phyloP scores from a whole-genome alignment of 305 asterid genomes.

The Withania somnifera region DNA sequence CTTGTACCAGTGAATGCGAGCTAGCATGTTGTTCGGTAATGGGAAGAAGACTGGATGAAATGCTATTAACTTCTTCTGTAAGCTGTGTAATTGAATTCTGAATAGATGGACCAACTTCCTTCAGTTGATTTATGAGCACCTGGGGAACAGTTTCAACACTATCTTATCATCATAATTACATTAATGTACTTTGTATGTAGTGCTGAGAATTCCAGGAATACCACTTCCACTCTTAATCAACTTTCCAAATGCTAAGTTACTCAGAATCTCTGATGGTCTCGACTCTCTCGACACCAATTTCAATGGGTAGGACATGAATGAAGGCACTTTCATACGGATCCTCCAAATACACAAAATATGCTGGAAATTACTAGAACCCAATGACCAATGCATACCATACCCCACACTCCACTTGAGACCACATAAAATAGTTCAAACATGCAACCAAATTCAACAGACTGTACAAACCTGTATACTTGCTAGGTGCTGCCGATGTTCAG shows the following conservation, averaged over 20 bases:
- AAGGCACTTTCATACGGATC: neutral
- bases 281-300: neutral
- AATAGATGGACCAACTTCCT: conserved; percentile 91
- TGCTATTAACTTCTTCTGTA: conserved; percentile 68
- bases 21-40: conserved; percentile 32
- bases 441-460: neutral
- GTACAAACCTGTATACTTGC: conserved; percentile 82
- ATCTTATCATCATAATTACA: neutral
- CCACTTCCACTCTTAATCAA: conserved; percentile 1
- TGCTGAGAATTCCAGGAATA: conserved; percentile 4
- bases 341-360: neutral
- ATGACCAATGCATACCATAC: neutral
- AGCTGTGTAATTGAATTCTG: conserved; percentile 81
- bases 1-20: conserved; percentile 57
- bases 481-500: conserved; percentile 90
- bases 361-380: neutral
- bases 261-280: neutral
- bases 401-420: neutral
- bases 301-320: conserved; percentile 1
- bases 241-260: neutral
- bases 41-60: conserved; percentile 65
- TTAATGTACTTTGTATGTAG: neutral
- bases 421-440: neutral
- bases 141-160: conserved; percentile 20
- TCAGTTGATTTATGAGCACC: conserved; percentile 93